phyloP scores from a whole-genome alignment of 2,329 filamentous ascomycete genomes.

The Fusarium burgessii region DNA sequence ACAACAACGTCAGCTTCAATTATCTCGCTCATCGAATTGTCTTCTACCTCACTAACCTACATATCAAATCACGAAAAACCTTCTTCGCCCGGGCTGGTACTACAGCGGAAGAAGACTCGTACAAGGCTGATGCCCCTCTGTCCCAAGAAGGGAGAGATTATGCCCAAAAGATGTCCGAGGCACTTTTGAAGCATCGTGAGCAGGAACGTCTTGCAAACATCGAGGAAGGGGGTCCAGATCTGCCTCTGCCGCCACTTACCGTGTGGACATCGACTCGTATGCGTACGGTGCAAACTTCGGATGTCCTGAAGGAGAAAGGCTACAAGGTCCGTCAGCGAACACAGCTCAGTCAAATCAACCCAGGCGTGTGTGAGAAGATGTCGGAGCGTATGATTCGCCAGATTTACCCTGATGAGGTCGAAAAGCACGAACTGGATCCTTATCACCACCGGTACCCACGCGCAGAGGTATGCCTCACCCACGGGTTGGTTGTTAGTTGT shows the following conservation, averaged over 20 bases:
- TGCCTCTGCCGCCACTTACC: conserved; percentile 81
- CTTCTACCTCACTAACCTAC: conserved; percentile 96
- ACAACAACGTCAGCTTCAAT: conserved; percentile 97
- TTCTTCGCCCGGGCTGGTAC: conserved; percentile 93
- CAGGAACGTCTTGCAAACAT: conserved; percentile 79
- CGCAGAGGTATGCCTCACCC: conserved; percentile 75
- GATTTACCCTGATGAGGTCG: conserved; percentile 89
- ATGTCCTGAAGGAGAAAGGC: conserved; percentile 80
- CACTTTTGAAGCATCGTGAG: conserved; percentile 84
- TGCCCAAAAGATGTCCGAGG: conserved; percentile 86
- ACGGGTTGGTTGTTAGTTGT: neutral
- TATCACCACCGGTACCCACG: conserved; percentile 97
- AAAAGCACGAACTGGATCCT: conserved; percentile 92
- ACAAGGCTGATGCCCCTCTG: conserved; percentile 89
- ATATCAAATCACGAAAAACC: conserved; percentile 94
- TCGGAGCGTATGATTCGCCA: conserved; percentile 83
- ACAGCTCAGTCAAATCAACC: conserved; percentile 97
- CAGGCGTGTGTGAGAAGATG: conserved; percentile 94
- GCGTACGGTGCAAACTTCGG: conserved; percentile 89
- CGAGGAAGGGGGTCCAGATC: conserved; percentile 73
- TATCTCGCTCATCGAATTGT: conserved; percentile 98
- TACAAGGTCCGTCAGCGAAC: conserved; percentile 91
- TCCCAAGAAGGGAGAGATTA: conserved; percentile 85
- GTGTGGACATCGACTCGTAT: conserved; percentile 96
- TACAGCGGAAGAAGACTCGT: conserved; percentile 88